These are phyloP conservation scores for Trichoderma koningiopsis DNA, from an alignment of 2,329 filamentous ascomycete genomes.

Conservation along the genomic window DNA sequence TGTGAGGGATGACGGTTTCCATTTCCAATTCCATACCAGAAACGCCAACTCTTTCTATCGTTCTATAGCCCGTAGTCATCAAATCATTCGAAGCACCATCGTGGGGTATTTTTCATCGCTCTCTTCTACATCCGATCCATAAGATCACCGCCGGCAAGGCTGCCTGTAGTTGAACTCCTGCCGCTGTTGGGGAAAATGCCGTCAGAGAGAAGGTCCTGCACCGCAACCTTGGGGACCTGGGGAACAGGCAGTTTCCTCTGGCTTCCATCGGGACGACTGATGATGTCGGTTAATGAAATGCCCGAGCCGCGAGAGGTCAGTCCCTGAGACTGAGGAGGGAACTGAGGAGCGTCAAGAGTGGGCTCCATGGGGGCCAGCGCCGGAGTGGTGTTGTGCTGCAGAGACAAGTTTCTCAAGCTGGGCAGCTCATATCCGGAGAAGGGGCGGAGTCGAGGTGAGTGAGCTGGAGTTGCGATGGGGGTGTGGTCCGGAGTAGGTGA, in stretches of 20 bases:
- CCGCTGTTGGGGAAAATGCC: constrained; percentile 71
- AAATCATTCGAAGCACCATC: constrained; percentile 40
- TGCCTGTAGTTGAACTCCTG: constrained; percentile 75
- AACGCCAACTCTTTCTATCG: constrained; percentile 46
- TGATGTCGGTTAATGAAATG: constrained; percentile 87
- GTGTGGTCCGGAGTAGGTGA: constrained; percentile 97
- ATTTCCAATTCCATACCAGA: constrained; percentile 32
- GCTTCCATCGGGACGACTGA: constrained; percentile 82
- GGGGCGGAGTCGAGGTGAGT: constrained; percentile 87
- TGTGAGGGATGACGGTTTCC: constrained; percentile 21
- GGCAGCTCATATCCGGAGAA: constrained; percentile 79
- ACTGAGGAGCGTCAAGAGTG: constrained; percentile 50
- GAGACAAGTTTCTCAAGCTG: constrained; percentile 69
- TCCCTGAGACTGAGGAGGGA: constrained; percentile 54
- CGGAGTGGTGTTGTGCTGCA: constrained; percentile 56
- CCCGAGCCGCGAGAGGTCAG: constrained; percentile 60
- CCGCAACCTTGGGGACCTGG: constrained; percentile 84
- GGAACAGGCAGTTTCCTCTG: constrained; percentile 90
- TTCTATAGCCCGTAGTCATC: constrained; percentile 46
- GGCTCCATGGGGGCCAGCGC: constrained; percentile 63
- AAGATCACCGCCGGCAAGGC: constrained; percentile 72
- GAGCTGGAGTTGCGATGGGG: constrained; percentile 94
- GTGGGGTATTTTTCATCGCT: constrained; percentile 39
- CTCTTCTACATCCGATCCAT: constrained; percentile 55
- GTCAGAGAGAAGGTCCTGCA: constrained; percentile 78